Evolutionary conservation across 169 alveolate species (phyloP), one percentile per base, ranked within the genome.

Genomic region (Cryptosporidium parvum): DNA sequence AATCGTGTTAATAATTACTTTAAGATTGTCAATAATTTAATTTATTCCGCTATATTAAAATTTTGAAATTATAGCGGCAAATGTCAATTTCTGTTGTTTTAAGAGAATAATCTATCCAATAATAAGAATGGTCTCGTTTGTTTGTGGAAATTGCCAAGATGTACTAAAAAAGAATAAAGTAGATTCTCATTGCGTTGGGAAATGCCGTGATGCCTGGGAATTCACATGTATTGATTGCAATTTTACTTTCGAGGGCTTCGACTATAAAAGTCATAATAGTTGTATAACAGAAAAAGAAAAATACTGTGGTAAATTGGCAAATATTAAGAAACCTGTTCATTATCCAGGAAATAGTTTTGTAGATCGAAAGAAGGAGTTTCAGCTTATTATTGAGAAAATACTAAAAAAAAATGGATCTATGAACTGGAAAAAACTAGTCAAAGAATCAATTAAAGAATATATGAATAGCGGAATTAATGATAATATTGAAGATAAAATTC

Each of bases 181-280:
- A n/a, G 93, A 94, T 31, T 86, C 87, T 52, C 96, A 94, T 67
- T 91, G 94, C 53, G 39, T 72, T 48, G 61, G 86, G n/a, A 31
- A 35, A 18, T 94, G 96, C 42, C 51, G 85, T 33, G 58, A 91
- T 56, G 95, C 96, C 5, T 93, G 96, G 96, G 69, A 42, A n/a
- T 94, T 94, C 45, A 94, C 96, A 18, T 93, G 96, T 61, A 80
- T 94, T 26, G 96, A 94, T 59, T 94, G 96, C 75, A 87, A 91
- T 37, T 69, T 62, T 37, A 91, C 91, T 4, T 94, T 94, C 72
- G 86, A 75, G 45, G 96, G 96, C 42, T 87, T 44, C 65, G 94
- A 91, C 9, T 94, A 86, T 62, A 85, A 86, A 59, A 91, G 42
- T 37, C 96, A 94, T 62, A 92, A 85, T 48, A 45, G 68, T 18